Base-by-base conservation (phyloP, 2,329 filamentous ascomycete species). In the Trichoderma sp. region DNA sequence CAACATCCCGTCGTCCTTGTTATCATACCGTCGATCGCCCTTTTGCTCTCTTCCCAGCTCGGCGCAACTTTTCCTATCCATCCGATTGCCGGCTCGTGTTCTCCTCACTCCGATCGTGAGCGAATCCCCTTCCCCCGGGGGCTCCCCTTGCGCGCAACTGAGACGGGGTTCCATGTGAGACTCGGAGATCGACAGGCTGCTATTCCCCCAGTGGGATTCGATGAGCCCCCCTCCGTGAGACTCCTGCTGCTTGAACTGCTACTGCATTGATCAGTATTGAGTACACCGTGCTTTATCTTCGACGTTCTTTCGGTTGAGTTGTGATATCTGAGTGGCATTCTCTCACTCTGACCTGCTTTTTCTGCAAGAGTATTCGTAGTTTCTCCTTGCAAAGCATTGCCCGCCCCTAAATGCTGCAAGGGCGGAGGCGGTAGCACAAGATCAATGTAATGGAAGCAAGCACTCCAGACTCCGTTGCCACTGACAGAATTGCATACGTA, bases 371-470 rank as follows among this genome's bases (percentile, higher is more conserved):
- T 17, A 17, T 12, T 17, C 14, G 1, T 43, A n/a, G 26, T 2
- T 28, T 26, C 21, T 30, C 9, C 48, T 30, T 51, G 48, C n/a
- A 51, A 26, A 45, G 57, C 21, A 50, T 45, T 50, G 44, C 24
- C 41, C 30, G 19, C 28, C 51, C 58, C 58, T 61, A 44, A 34
- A 21, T 51, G 58, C n/a, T 51, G 58, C 43, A 47, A 56, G 60
- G 60, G 50, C 2, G 21, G 21, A 24, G 51, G 24, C 14, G n/a
- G 12, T 10, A 14, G 21, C 39, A 39, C 34, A 47, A 21, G 43
- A 24, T 19, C 39, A 30, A 30, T 30, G 30, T 9, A 9, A 7
- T 30, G 7, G 7, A 30, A 9, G 7, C 30, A 30, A 30, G 30
- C 30, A 30, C 7, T 30, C 9, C 7, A 7, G 28, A 30, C 30